phyloP scores from a whole-genome alignment of 306 rosid genomes.

The Macrotyloma uniflorum region DNA sequence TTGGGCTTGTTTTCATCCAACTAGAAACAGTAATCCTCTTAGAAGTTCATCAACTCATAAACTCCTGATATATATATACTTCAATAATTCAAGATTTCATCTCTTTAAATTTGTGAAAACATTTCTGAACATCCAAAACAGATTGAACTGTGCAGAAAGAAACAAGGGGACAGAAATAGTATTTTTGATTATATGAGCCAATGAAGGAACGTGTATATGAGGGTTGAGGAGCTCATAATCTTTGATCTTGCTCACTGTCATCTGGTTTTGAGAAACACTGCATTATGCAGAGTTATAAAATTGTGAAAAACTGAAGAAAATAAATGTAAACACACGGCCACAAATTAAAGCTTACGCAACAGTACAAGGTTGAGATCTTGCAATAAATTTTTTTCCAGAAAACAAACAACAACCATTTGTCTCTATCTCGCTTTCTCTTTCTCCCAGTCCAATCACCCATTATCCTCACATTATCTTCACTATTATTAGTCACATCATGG shows the following conservation, averaged over 20 bases:
- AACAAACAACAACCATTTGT: conserved; percentile 26
- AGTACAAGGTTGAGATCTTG: conserved; percentile 10
- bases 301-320: background rate
- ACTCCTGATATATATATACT: background rate
- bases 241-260: background rate
- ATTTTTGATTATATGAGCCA: background rate
- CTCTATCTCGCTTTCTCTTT: conserved; percentile 41
- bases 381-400: background rate
- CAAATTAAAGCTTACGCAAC: background rate
- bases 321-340: background rate
- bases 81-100: background rate
- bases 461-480: conserved; percentile 67
- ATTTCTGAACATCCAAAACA: no score
- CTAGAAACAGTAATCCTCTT: background rate
- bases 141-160: background rate
- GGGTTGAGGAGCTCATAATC: background rate
- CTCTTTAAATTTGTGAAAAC: no score
- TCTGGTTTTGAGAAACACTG: background rate
- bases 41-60: background rate
- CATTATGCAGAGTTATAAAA: background rate
- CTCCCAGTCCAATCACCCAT: conserved; percentile 54
- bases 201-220: background rate
- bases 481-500: conserved; percentile 55
- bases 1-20: no score
- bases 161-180: background rate